Evolutionary conservation across 2,329 filamentous ascomycete genomes (phyloP).

Genomic region (Alternaria sp.): DNA sequence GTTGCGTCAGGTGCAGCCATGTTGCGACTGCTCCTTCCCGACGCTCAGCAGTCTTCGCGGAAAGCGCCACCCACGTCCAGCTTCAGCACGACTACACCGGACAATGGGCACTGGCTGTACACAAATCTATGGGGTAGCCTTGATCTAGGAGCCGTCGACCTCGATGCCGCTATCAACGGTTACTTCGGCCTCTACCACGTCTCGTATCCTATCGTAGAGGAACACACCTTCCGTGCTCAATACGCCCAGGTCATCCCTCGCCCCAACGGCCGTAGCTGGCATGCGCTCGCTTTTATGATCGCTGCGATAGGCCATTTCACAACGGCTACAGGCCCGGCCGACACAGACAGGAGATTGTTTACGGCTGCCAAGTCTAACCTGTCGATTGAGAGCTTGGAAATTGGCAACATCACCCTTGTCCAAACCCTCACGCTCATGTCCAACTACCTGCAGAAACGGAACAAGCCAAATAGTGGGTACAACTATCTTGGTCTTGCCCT

Average conservation of each 20-base stretch:
- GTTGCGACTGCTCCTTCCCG: slow-evolving; percentile 35
- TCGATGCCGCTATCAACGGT: slow-evolving; percentile 41
- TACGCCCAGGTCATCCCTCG: slow-evolving; percentile 52
- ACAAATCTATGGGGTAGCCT: neutral
- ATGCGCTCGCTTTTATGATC: neutral
- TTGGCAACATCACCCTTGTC: slow-evolving; percentile 57
- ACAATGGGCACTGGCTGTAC: neutral
- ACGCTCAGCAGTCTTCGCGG: slow-evolving; percentile 4
- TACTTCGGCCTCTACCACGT: slow-evolving; percentile 57
- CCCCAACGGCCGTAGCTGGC: slow-evolving; percentile 40
- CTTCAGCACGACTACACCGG: neutral
- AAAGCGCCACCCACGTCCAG: neutral
- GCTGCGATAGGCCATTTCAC: neutral
- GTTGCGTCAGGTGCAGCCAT: slow-evolving; percentile 56
- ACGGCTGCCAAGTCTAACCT: slow-evolving; percentile 50
- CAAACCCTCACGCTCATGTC: slow-evolving; percentile 56
- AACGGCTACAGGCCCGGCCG: neutral
- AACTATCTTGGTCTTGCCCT: slow-evolving; percentile 58
- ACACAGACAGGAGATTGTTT: neutral
- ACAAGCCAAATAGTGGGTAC: slow-evolving; percentile 59
- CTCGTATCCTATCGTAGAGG: slow-evolving; percentile 57
- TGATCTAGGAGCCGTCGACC: neutral
- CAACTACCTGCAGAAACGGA: slow-evolving; percentile 59
- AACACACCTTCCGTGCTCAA: slow-evolving; percentile 56
- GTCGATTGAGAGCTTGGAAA: slow-evolving; percentile 56